Conservation (phyloP, 306 rosid genomes). For the Ammopiptanthus mongolicus region DNA sequence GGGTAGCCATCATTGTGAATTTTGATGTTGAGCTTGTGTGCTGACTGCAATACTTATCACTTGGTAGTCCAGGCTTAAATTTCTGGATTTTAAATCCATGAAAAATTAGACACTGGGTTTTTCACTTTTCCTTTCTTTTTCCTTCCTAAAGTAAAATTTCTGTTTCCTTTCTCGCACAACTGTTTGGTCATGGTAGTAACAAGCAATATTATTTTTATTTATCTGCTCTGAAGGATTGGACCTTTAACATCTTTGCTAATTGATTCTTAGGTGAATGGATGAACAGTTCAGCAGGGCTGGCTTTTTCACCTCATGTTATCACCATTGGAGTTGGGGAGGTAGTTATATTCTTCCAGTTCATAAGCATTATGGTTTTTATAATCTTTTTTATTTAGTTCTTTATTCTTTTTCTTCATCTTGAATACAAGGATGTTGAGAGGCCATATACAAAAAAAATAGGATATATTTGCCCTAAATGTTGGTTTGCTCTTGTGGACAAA, state of each 20-base stretch:
- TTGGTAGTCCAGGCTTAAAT: background rate
- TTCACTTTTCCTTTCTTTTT: no score
- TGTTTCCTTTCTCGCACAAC: background rate
- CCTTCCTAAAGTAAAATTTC: no score
- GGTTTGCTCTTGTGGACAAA: background rate
- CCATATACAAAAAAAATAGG: background rate
- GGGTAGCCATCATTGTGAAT: background rate
- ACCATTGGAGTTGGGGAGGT: constrained; percentile 88
- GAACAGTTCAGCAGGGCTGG: constrained; percentile 93
- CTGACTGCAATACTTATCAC: background rate
- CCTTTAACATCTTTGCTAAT: constrained; percentile 10
- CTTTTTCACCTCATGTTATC: constrained; percentile 91
- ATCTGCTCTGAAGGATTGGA: background rate
- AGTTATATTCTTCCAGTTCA: constrained; percentile 18
- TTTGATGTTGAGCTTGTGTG: background rate
- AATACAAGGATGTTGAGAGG: background rate
- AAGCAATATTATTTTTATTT: background rate
- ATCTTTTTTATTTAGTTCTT: background rate
- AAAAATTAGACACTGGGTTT: background rate
- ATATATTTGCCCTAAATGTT: background rate
- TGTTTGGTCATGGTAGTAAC: background rate
- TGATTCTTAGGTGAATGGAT: constrained; percentile 84
- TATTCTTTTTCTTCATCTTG: background rate
- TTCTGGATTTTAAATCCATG: background rate
- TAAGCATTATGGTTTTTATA: background rate